These are phyloP conservation scores for Pinguiococcus pyrenoidosus DNA, from an alignment of 108 stramenopile species.

Conservation along the genomic window DNA sequence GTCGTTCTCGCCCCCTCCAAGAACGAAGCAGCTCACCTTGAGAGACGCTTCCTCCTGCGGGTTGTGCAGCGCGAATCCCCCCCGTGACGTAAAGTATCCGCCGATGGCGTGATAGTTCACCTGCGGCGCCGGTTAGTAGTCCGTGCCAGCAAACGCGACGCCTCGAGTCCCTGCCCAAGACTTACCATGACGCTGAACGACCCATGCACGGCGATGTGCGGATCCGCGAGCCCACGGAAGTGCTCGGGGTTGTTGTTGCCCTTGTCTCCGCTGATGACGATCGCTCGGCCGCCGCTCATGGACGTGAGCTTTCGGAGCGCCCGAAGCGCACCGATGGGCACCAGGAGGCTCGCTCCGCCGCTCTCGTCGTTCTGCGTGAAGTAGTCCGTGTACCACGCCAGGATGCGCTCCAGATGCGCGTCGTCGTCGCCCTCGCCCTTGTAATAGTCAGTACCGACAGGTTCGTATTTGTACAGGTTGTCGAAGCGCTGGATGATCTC, in stretches of 20 bases:
- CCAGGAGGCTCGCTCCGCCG: conserved; percentile 38
- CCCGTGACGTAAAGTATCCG: conserved; percentile 43
- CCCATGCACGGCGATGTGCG: conserved; percentile 58
- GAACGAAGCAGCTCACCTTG: conserved; percentile 41
- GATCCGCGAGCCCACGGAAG: conserved; percentile 48
- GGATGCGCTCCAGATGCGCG: conserved; percentile 31
- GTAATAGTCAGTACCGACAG: conserved; percentile 21
- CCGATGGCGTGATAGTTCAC: conserved; percentile 63
- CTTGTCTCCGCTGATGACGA: conserved; percentile 49
- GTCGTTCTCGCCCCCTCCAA: conserved; percentile 13
- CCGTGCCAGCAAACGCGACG: no score
- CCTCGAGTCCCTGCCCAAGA: no score
- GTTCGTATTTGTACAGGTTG: conserved; percentile 25
- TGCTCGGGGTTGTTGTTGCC: conserved; percentile 52
- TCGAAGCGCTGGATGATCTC: conserved; percentile 47
- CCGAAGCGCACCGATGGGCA: conserved; percentile 46
- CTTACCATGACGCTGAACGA: conserved; percentile 55
- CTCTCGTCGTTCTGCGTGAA: conserved; percentile 6
- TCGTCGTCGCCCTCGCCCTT: conserved; percentile 32
- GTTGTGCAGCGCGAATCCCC: conserved; percentile 49
- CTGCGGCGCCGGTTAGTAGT: no score
- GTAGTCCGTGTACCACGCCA: conserved; percentile 42
- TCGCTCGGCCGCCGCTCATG: conserved; percentile 4
- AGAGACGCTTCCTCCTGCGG: conserved; percentile 47
- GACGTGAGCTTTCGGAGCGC: conserved; percentile 32